phyloP scores from a whole-genome alignment of 345 rosid species.

The Streptanthus diversifolius region DNA sequence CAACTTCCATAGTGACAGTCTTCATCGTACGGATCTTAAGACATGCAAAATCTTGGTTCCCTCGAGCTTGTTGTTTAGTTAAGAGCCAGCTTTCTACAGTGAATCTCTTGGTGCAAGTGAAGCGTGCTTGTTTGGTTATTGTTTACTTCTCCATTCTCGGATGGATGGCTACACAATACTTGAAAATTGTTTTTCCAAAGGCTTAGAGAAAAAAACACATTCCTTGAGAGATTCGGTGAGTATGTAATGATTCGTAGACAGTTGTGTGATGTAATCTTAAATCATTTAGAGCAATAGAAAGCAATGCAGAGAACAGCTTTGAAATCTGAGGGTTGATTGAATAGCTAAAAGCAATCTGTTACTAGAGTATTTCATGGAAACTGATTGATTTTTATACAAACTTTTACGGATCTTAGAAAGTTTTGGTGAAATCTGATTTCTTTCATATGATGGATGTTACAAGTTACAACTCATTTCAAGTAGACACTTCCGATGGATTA shows the following conservation, averaged over 20 bases:
- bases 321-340: background rate
- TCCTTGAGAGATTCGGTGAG: background rate
- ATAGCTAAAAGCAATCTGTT: background rate
- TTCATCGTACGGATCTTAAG: conserved; percentile 39
- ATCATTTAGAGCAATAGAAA: conserved; percentile 7
- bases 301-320: background rate
- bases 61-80: conserved; percentile 21
- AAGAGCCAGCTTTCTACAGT: conserved; percentile 22
- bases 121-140: conserved; percentile 57
- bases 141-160: conserved; percentile 53
- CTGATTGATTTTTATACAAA: background rate
- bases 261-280: conserved; percentile 30
- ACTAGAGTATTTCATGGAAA: background rate
- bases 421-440: background rate
- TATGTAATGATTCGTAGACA: conserved; percentile 21
- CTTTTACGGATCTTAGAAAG: background rate
- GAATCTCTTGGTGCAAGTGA: conserved; percentile 33
- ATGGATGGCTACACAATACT: conserved; percentile 56
- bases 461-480: conserved; percentile 14
- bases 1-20: conserved; percentile 54
- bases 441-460: background rate
- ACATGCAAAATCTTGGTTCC: conserved; percentile 42
- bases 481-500: conserved; percentile 16
- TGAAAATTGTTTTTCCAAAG: conserved; percentile 46
- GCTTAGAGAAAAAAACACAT: conserved; percentile 17